These are phyloP conservation scores for Wallacemonas sp. DNA, from an alignment of 208 protist species.

Conservation along the genomic window DNA sequence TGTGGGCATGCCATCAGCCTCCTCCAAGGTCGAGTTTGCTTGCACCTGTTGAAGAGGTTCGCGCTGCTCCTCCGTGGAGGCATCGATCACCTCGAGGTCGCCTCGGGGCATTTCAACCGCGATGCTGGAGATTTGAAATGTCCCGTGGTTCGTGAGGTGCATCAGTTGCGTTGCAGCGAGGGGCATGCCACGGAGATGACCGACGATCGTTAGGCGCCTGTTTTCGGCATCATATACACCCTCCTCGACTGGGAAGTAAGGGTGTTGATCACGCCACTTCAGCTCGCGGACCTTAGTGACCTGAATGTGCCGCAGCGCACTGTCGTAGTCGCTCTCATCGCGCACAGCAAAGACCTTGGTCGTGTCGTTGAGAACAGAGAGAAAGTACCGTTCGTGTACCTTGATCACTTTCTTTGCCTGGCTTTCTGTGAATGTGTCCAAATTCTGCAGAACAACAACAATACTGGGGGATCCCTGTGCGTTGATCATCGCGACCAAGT, in stretches of 20 bases:
- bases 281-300: constrained; percentile 64
- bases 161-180: constrained; percentile 79
- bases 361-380: constrained; percentile 72
- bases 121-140: constrained; percentile 80
- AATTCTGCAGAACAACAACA: constrained; percentile 74
- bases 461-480: constrained; percentile 68
- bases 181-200: constrained; percentile 68
- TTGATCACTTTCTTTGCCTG: constrained; percentile 76
- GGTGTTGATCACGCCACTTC: constrained; percentile 85
- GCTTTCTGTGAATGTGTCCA: constrained; percentile 73
- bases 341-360: constrained; percentile 62
- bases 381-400: constrained; percentile 85
- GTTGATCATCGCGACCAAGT: constrained; percentile 73
- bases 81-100: constrained; percentile 43
- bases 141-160: constrained; percentile 87
- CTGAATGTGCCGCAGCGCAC: constrained; percentile 63
- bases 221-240: constrained; percentile 37
- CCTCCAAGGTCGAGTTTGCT: constrained; percentile 70
- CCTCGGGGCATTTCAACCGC: constrained; percentile 16
- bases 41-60: constrained; percentile 79
- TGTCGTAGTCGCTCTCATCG: constrained; percentile 38
- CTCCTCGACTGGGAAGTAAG: constrained; percentile 75
- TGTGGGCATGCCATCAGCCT: constrained; percentile 62
- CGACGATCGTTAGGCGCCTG: constrained; percentile 58
- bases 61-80: constrained; percentile 45